Evolutionary conservation across 805 yeast species (phyloP).

Genomic region (Lipomyces spencermartinsiae): DNA sequence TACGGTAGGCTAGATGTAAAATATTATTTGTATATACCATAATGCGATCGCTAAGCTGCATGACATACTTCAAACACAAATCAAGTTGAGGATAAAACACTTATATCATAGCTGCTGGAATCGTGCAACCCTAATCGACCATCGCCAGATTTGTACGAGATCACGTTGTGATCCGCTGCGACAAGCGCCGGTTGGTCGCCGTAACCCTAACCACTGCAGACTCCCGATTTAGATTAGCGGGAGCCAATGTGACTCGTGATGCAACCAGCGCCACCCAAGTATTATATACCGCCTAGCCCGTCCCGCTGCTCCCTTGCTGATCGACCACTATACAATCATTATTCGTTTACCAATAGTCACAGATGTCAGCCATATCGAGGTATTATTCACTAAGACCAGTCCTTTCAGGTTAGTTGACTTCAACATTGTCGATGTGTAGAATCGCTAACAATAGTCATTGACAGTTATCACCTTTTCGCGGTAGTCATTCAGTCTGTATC

Average conservation of each 20-base stretch:
- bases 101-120: too few relatives aligned
- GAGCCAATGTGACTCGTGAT: not conserved
- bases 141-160: too few relatives aligned
- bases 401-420: not conserved
- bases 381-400: not conserved
- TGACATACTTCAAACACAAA: not conserved
- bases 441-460: not conserved
- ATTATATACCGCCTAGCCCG: not conserved
- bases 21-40: too few relatives aligned
- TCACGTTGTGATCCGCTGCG: too few relatives aligned
- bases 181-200: too few relatives aligned
- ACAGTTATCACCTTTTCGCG: constrained; percentile 13
- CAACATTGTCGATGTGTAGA: not conserved
- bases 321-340: not conserved
- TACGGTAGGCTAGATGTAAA: not conserved
- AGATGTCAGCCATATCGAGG: constrained; percentile 12
- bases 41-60: not conserved
- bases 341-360: constrained; percentile 4
- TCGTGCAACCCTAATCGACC: too few relatives aligned
- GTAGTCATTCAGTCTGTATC: constrained; percentile 5
- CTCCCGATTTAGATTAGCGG: too few relatives aligned
- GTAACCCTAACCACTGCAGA: too few relatives aligned
- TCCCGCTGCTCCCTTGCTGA: not conserved
- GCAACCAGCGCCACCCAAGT: constrained; percentile 16
- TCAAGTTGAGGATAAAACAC: too few relatives aligned